Evolutionary conservation across 2,329 filamentous ascomycete genomes (phyloP), one percentile per base, ranked within the genome.

Genomic region (Podosphaera xanthii): DNA sequence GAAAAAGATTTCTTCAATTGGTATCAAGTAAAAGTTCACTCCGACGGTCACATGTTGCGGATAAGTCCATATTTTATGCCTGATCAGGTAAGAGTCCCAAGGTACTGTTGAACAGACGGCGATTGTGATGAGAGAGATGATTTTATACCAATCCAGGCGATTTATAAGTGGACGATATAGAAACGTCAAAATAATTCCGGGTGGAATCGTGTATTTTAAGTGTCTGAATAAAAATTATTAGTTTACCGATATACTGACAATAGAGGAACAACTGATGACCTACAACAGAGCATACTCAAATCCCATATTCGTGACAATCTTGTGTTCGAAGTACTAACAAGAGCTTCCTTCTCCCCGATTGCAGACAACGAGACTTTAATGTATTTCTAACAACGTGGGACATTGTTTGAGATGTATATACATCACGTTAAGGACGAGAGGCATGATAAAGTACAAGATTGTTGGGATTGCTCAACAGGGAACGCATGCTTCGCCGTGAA

Each of bases 21-120:
- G 84, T 22, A 88, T 84, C n/a, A 73, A 72, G 64, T 78, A 79
- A 14, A 86, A 67, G 0, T 74, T 82, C 0, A 75, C 75, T 0
- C 84, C 85, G 42, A 83, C 65, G 38, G 87, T 77, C 30, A 78
- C 83, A 65, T 80, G 72, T 9, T 74, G 70, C 1, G 84, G 84
- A 65, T 87, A 89, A 8, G 79, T 82, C 84, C 85, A 88, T 66
- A 88, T 77, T 52, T 75, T 72, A 59, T 74, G 78, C 63, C 76
- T 77, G 64, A 89, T 84, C 48, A 88, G 75, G 69, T 86, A 86
- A 7, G 83, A 84, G 65, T 88, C 84, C 84, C 84, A 89, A 38
- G 85, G 85, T 34, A 83, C 80, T 0, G 85, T 87, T 3, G 83
- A 78, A 34, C 75, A 65, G 55, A 88, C 80, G 30, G 84, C 83